Percentiles rank a stretch among this genome's conserved stretches.
Conservation (phyloP, 768 basidiomycete genomes). For the Crucibulum laeve region DNA sequence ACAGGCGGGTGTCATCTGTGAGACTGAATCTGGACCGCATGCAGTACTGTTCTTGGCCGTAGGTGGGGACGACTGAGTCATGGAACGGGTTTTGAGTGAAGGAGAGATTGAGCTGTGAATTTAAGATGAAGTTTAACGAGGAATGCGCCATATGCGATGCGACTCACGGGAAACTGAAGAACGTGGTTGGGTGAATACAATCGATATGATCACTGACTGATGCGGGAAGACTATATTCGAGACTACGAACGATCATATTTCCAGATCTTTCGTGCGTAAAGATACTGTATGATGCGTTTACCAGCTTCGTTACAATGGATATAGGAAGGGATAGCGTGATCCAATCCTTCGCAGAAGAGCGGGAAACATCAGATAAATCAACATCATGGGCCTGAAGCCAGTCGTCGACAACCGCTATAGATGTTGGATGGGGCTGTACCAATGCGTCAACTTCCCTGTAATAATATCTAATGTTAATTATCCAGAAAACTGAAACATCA, state of each 20-base stretch:
- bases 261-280: neutral
- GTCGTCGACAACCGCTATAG: neutral
- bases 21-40: neutral
- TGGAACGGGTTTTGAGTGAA: neutral
- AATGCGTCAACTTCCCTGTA: neutral
- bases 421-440: neutral
- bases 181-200: conserved; percentile 33
- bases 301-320: neutral
- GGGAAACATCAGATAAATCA: neutral
- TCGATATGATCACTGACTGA: conserved; percentile 27
- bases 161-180: conserved; percentile 16
- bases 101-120: neutral
- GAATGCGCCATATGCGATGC: neutral
- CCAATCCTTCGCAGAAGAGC: neutral
- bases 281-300: neutral
- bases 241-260: neutral
- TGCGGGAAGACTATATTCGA: conserved; percentile 16
- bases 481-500: neutral
- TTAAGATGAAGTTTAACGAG: neutral
- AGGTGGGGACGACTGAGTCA: neutral
- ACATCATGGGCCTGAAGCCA: neutral
- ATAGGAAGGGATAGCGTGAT: neutral
- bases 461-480: neutral
- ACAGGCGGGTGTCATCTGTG: neutral
- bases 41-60: neutral